Conservation (phyloP, 441 rosid species). For the Erodium moschatum region DNA sequence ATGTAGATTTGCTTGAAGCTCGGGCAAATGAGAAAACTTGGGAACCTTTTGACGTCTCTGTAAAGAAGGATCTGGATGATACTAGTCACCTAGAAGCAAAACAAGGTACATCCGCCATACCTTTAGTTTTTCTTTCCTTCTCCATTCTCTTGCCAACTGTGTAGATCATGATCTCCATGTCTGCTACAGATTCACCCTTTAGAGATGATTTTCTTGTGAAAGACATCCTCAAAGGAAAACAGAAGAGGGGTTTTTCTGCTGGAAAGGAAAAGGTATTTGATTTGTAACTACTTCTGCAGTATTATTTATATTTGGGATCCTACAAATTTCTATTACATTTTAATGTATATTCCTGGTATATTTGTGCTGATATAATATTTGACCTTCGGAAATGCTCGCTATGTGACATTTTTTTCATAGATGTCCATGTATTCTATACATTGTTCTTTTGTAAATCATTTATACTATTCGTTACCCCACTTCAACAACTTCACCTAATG, state of each 20-base stretch:
- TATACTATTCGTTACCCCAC: no score
- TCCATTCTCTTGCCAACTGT: constrained; percentile 19
- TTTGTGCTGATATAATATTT: neutral
- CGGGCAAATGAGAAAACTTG: constrained; percentile 21
- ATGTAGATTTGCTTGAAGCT: constrained; percentile 20
- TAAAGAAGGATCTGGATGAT: constrained; percentile 27
- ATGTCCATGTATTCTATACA: no score
- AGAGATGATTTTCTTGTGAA: constrained; percentile 19
- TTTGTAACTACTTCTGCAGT: neutral
- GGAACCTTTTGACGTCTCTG: constrained; percentile 22
- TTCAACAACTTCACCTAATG: neutral
- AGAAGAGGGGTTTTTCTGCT: constrained; percentile 33
- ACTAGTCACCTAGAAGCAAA: constrained; percentile 11
- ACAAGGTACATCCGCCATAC: constrained; percentile 1
- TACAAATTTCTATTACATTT: neutral
- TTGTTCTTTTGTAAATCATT: no score
- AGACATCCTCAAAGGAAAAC: constrained; percentile 27
- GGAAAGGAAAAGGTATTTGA: constrained; percentile 42
- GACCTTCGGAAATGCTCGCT: no score
- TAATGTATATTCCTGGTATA: neutral
- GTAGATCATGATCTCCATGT: neutral
- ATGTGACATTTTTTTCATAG: no score
- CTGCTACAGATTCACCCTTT: constrained; percentile 17
- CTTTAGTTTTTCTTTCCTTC: constrained; percentile 10
- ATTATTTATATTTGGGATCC: neutral